Conservation (phyloP, 2,329 filamentous ascomycete genomes). For the Fusarium phyllophilum region DNA sequence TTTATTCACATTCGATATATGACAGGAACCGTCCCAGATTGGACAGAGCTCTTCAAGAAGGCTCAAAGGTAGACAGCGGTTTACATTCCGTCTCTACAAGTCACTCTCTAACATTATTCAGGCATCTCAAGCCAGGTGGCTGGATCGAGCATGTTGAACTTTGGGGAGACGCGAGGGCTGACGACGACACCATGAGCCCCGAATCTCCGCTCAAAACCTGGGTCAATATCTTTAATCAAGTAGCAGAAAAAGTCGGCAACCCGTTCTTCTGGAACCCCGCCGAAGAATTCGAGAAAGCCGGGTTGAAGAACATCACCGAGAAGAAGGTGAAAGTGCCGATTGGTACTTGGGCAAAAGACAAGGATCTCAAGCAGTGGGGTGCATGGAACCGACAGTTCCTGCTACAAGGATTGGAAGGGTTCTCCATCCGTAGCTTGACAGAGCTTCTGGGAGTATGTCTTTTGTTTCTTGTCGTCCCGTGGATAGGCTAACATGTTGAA, state of each 20-base stretch:
- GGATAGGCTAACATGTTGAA: background rate
- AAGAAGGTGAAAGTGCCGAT: conserved; percentile 17
- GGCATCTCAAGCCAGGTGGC: conserved; percentile 13
- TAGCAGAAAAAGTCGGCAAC: conserved; percentile 18
- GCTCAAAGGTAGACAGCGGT: background rate
- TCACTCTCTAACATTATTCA: background rate
- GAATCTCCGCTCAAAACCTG: conserved; percentile 26
- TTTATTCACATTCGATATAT: conserved; percentile 25
- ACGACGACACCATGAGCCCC: conserved; percentile 13
- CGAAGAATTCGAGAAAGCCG: conserved; percentile 9
- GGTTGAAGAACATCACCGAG: conserved; percentile 13
- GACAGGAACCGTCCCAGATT: conserved; percentile 23
- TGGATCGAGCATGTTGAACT: conserved; percentile 30
- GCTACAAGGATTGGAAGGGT: conserved; percentile 14
- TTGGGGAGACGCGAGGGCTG: conserved; percentile 17
- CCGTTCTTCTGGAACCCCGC: conserved; percentile 23
- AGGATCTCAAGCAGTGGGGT: conserved; percentile 28
- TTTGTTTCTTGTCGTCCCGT: rapidly evolving
- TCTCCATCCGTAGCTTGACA: conserved; percentile 23
- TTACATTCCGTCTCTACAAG: rapidly evolving
- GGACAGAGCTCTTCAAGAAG: conserved; percentile 5
- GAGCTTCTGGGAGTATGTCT: conserved; percentile 11
- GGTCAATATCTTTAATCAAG: conserved; percentile 14
- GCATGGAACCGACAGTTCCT: conserved; percentile 29
- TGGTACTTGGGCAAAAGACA: conserved; percentile 25